Percentiles rank a stretch among this genome's conserved stretches.
phyloP scores from a whole-genome alignment of 495 filamentous ascomycete species.

The Pseudomonodictys pantanalensis region DNA sequence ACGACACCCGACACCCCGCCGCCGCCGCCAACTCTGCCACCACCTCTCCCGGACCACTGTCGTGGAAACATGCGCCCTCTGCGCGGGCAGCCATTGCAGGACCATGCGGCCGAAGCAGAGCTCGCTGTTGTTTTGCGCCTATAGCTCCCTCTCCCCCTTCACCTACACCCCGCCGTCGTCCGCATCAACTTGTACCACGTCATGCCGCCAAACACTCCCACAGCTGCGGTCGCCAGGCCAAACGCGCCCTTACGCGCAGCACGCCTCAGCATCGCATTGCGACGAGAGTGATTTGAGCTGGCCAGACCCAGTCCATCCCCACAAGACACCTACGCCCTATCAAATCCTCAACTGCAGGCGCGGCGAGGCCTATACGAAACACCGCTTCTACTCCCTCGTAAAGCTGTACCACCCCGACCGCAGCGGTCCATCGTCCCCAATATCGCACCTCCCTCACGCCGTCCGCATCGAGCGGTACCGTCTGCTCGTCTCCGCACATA shows the following conservation, averaged over 20 bases:
- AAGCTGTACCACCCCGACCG: constrained; percentile 95
- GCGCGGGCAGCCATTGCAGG: neutral
- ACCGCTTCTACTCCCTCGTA: constrained; percentile 80
- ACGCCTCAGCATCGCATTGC: constrained; percentile 13
- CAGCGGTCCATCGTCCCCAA: constrained; percentile 28
- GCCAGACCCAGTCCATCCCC: constrained; percentile 28
- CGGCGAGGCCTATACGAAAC: constrained; percentile 71
- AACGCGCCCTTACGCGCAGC: constrained; percentile 25
- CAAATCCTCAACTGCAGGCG: constrained; percentile 72
- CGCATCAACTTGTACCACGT: constrained; percentile 12
- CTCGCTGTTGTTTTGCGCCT: constrained; percentile 19
- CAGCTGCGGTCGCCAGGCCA: neutral
- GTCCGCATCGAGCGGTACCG: constrained; percentile 80
- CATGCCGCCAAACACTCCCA: constrained; percentile 17
- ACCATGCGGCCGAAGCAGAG: constrained; percentile 28
- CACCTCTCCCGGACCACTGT: neutral
- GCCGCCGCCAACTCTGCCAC: neutral
- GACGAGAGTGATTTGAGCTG: constrained; percentile 14
- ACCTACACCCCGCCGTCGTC: constrained; percentile 1
- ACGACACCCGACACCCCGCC: neutral
- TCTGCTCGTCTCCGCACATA: constrained; percentile 79
- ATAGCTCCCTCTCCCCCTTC: neutral
- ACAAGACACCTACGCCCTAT: constrained; percentile 72
- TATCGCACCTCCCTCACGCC: constrained; percentile 44
- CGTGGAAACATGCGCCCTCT: constrained; percentile 8